Percentiles rank a stretch among this genome's conserved stretches.
These are phyloP conservation scores for Lactarius pseudohatsudake DNA, from an alignment of 768 basidiomycete species.

Conservation along the genomic window DNA sequence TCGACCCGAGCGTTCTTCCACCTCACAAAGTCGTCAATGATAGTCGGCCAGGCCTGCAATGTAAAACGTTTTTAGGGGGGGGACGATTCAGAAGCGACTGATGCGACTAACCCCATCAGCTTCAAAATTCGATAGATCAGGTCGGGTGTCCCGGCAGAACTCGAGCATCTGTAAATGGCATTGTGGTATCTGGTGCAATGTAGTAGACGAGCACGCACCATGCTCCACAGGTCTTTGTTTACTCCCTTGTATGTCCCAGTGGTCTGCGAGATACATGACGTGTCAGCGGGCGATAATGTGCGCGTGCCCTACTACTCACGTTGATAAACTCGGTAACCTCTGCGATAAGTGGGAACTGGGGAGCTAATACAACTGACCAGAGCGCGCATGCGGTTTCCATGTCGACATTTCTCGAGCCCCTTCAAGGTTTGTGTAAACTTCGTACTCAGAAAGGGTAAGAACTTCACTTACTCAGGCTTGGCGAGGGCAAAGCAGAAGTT, in stretches of 20 bases:
- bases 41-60: constrained; percentile 74
- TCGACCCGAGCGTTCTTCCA: constrained; percentile 53
- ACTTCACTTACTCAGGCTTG: constrained; percentile 64
- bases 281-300: neutral
- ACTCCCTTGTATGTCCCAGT: constrained; percentile 67
- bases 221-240: constrained; percentile 84
- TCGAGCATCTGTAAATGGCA: constrained; percentile 58
- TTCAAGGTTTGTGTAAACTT: constrained; percentile 32
- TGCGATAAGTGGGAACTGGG: constrained; percentile 63
- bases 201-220: constrained; percentile 49
- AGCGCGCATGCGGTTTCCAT: constrained; percentile 79
- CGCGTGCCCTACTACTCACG: constrained; percentile 40
- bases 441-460: neutral
- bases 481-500: constrained; percentile 67
- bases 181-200: neutral
- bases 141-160: constrained; percentile 64
- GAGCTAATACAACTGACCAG: constrained; percentile 73
- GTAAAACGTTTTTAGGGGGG: constrained; percentile 5
- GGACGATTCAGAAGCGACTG: constrained; percentile 31
- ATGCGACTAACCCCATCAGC: constrained; percentile 59
- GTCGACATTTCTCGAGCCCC: constrained; percentile 73
- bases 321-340: constrained; percentile 66
- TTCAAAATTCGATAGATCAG: constrained; percentile 65
- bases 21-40: constrained; percentile 73
- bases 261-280: constrained; percentile 35